These are phyloP conservation scores for Pseudotulostoma volvatum DNA, from an alignment of 495 filamentous ascomycete species.

Conservation along the genomic window DNA sequence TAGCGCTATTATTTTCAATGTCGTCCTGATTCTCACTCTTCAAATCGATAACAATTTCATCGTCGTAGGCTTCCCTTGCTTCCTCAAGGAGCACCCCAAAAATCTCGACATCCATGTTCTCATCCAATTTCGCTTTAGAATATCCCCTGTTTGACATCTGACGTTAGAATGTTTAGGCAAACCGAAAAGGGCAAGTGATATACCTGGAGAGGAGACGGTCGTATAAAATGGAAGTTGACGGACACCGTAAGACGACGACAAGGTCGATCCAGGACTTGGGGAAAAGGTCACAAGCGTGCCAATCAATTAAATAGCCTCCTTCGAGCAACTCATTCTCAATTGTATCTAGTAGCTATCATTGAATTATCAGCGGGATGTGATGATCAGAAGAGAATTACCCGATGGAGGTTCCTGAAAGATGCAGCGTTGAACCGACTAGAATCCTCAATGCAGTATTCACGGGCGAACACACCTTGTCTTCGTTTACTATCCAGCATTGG, in stretches of 20 bases:
- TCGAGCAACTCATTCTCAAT: conserved; percentile 67
- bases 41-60: conserved; percentile 81
- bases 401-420: too few species aligned
- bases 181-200: conserved; percentile 4
- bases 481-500: conserved; percentile 85
- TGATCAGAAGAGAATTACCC: too few species aligned
- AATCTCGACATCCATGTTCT: conserved; percentile 95
- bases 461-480: conserved; percentile 73
- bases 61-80: conserved; percentile 70
- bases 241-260: conserved; percentile 75
- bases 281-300: conserved; percentile 96
- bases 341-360: conserved; percentile 54
- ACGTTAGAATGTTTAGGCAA: not conserved
- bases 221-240: conserved; percentile 56
- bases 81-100: conserved; percentile 90
- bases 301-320: conserved; percentile 88
- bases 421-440: too few species aligned
- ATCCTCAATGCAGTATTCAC: too few species aligned
- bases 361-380: not conserved
- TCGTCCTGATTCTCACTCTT: conserved; percentile 66
- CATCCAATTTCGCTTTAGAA: conserved; percentile 72
- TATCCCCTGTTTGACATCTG: conserved; percentile 41
- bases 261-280: conserved; percentile 89
- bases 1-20: conserved; percentile 71
- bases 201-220: conserved; percentile 66